Conservation (phyloP, 495 filamentous ascomycete species). For the Talaromyces adpressus region DNA sequence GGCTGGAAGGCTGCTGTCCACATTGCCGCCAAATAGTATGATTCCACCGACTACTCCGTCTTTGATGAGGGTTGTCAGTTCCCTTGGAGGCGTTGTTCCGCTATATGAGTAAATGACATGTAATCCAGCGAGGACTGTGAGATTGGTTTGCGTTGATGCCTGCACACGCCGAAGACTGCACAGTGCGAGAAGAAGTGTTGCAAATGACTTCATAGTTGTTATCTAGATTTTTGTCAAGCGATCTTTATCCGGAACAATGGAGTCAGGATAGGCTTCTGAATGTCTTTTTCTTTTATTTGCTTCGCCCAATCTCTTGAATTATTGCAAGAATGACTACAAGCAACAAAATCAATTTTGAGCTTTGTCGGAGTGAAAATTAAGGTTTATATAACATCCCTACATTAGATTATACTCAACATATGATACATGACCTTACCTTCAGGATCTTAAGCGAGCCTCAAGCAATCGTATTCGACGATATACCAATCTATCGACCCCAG, state of each 20-base stretch:
- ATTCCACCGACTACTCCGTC: constrained; percentile 27
- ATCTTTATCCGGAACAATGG: background rate
- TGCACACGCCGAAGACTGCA: background rate
- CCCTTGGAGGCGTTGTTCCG: constrained; percentile 17
- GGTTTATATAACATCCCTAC: background rate
- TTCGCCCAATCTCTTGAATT: background rate
- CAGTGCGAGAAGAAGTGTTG: background rate
- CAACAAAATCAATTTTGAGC: background rate
- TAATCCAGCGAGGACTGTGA: constrained; percentile 15
- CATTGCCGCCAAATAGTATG: constrained; percentile 30
- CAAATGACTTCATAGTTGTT: background rate
- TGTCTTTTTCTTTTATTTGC: background rate
- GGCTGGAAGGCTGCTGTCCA: constrained; percentile 16
- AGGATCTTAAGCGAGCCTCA: background rate
- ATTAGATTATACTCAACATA: background rate
- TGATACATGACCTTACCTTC: background rate
- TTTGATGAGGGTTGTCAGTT: constrained; percentile 21
- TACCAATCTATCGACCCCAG: background rate
- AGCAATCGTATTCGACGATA: background rate
- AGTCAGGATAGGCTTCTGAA: background rate
- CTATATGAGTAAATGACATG: constrained; percentile 33
- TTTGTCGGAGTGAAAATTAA: background rate
- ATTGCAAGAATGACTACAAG: background rate
- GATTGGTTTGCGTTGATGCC: background rate
- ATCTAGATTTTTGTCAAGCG: background rate